Percentiles rank a stretch among this genome's conserved stretches.
Conservation (phyloP, 1,284 basidiomycete species). For the Golubevia sp. region DNA sequence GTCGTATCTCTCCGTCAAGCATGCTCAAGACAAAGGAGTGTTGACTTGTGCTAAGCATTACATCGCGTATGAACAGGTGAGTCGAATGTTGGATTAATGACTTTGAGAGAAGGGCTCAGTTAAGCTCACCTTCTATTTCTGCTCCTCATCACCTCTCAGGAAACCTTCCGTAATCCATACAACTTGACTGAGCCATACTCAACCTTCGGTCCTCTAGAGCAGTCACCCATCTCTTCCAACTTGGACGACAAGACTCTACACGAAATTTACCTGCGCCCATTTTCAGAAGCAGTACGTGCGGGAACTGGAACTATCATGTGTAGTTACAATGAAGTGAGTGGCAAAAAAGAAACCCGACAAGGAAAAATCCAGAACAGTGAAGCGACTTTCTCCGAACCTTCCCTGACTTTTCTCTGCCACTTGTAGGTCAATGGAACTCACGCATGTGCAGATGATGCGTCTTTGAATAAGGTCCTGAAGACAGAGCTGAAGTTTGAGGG, state of each 20-base stretch:
- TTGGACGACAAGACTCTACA: conserved; percentile 45
- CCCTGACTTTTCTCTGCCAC: too few species aligned
- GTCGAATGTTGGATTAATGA: conserved; percentile 13
- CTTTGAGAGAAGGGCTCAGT: conserved; percentile 55
- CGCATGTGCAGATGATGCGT: conserved; percentile 76
- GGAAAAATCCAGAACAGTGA: too few species aligned
- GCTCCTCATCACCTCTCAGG: too few species aligned
- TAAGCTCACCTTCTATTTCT: too few species aligned
- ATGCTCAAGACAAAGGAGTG: conserved; percentile 39
- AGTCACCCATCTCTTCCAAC: conserved; percentile 20
- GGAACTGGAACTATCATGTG: conserved; percentile 59
- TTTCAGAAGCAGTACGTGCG: conserved; percentile 64
- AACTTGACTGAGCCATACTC: background rate
- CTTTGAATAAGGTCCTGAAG: conserved; percentile 79
- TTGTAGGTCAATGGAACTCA: conserved; percentile 80
- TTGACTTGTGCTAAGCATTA: conserved; percentile 48
- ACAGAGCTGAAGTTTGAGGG: conserved; percentile 69
- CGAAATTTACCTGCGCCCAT: conserved; percentile 63
- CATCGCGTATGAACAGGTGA: conserved; percentile 54
- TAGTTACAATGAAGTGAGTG: conserved; percentile 64
- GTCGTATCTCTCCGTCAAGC: conserved; percentile 30
- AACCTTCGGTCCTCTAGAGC: conserved; percentile 5
- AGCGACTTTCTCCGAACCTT: too few species aligned
- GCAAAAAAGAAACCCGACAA: too few species aligned
- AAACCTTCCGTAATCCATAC: conserved; percentile 5